Conservation (phyloP, 1,284 basidiomycete species). For the Ceratobasidium papillatum region DNA sequence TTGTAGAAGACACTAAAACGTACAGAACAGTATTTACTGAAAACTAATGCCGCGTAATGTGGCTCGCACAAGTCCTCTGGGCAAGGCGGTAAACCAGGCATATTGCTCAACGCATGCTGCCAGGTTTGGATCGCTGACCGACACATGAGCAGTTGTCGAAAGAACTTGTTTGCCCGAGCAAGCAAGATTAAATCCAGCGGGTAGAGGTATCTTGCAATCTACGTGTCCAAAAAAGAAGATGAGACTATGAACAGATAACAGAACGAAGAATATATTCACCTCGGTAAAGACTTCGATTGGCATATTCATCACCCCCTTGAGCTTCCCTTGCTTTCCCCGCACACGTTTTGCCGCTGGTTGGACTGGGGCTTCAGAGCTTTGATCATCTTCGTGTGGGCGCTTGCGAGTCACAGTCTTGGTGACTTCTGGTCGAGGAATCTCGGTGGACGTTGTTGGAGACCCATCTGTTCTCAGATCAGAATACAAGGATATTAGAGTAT, state of each 20-base stretch:
- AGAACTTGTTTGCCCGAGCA: conserved; percentile 25
- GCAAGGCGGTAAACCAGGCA: conserved; percentile 5
- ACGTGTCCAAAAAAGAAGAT: neutral
- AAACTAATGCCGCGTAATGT: conserved; percentile 19
- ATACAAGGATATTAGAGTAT: too few relatives aligned
- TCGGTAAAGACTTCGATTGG: conserved; percentile 1
- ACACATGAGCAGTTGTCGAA: conserved; percentile 16
- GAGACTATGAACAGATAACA: neutral
- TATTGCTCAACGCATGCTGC: neutral
- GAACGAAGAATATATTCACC: neutral
- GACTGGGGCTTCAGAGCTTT: neutral
- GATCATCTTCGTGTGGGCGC: neutral
- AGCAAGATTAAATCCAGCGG: conserved; percentile 28
- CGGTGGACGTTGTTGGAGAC: too few relatives aligned
- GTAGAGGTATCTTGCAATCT: conserved; percentile 20
- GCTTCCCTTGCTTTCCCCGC: neutral
- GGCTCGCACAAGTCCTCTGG: conserved; percentile 33
- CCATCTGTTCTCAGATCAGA: too few relatives aligned
- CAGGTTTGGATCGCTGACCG: neutral
- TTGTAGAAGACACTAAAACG: neutral
- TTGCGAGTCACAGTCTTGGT: too few relatives aligned
- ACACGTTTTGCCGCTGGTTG: neutral
- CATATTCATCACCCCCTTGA: conserved; percentile 3
- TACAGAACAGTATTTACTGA: conserved; percentile 28
- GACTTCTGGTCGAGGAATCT: too few relatives aligned